Base-by-base conservation (phyloP, 1,139 yeast genomes). In the Pichia sp. region DNA sequence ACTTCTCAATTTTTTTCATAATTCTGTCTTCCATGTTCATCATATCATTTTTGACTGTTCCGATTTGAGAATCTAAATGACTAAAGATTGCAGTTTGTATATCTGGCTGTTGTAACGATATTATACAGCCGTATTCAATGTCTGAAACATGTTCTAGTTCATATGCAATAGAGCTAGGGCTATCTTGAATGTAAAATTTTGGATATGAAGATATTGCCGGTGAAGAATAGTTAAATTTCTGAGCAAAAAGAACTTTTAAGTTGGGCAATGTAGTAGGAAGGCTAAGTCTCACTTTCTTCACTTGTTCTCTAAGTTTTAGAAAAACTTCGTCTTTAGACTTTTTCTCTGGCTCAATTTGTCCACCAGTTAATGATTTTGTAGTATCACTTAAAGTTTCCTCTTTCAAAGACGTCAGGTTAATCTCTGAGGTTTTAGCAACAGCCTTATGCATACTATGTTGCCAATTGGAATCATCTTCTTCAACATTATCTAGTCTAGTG, bases 161-260 rank as follows among this genome's bases (percentile, higher is more conserved):
- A 63, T 88, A 91, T 1, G 85, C 74, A 1, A 89, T 75, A 0
- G 79, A 79, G 26, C 78, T 73, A 2, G 70, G 66, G 0, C 80
- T 77, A 57, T 88, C 96, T 59, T 78, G 82, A 7, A 90, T 74
- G 62, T 87, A 87, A 34, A 93, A 80, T n/a, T 82, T 87, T 0
- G 99, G 97, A 60, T 89, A 89, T 1, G 55, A 21, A 0, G 88
- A 85, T 5, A 57, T 50, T 12, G 57, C 60, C 3, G 58, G 51
- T 0, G 95, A 95, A 0, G 93, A 78, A 63, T 85, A 88, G 1
- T 95, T 89, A 70, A 90, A 91, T 62, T 83, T 87, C 62, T 91
- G 96, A 22, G 90, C 88, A 65, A 91, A 93, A 31, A 87, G 69
- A 1, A 89, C 73, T 48, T 95, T 75, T 43, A 91, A 65, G 5